Evolutionary conservation across 1,284 basidiomycete genomes (phyloP).

Genomic region (Rhodotorula sp.): DNA sequence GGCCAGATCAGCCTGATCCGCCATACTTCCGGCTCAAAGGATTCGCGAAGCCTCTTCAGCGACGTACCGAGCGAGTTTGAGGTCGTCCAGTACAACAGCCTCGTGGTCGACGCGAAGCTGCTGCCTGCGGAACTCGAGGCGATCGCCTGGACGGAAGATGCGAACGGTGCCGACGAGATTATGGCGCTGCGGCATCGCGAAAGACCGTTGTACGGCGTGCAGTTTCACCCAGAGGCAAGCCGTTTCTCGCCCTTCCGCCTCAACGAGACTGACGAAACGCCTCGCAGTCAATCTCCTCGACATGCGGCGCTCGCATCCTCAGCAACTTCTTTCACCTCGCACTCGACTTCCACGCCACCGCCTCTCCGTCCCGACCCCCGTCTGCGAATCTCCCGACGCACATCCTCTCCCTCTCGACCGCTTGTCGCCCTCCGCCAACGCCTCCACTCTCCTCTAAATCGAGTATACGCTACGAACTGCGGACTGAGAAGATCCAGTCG

Average conservation of each 20-base stretch:
- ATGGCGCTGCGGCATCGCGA: slow-evolving; percentile 56
- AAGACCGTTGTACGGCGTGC: slow-evolving; percentile 85
- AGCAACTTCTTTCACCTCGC: slow-evolving; percentile 46
- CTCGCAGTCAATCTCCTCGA: slow-evolving; percentile 53
- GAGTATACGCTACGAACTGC: slow-evolving; percentile 13
- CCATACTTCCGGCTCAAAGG: slow-evolving; percentile 52
- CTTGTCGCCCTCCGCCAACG: not conserved
- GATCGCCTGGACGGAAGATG: slow-evolving; percentile 49
- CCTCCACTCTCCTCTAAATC: no score
- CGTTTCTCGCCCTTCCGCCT: no score
- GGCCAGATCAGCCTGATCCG: slow-evolving; percentile 71
- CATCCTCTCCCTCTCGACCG: slow-evolving; percentile 19
- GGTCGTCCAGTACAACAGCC: slow-evolving; percentile 75
- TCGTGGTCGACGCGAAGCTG: slow-evolving; percentile 51
- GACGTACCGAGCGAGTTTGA: slow-evolving; percentile 53
- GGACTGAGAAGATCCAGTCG: slow-evolving; percentile 25
- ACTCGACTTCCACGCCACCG: not conserved
- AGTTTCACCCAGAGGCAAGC: slow-evolving; percentile 90
- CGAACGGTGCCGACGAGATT: slow-evolving; percentile 30
- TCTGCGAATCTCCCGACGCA: slow-evolving; percentile 8
- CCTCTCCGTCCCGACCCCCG: not conserved
- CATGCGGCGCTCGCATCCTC: slow-evolving; percentile 48
- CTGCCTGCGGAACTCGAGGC: slow-evolving; percentile 53
- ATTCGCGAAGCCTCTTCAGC: slow-evolving; percentile 58
- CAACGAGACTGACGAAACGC: not conserved